Base-by-base conservation (phyloP, 2,329 filamentous ascomycete species). In the Penicillium crustosum region DNA sequence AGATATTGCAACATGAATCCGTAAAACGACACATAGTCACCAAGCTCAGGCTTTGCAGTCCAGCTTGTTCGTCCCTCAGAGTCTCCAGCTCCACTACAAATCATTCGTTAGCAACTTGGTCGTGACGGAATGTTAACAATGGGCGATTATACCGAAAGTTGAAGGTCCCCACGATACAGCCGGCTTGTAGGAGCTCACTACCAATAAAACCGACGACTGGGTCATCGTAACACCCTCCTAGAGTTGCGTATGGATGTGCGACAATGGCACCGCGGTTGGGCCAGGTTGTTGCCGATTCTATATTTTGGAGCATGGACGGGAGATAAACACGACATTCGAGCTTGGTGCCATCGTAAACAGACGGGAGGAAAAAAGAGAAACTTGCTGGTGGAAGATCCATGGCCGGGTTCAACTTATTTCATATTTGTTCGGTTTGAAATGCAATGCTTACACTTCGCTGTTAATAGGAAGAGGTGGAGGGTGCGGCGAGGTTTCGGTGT, bases 161-260 rank as follows among this genome's bases (percentile, higher is more conserved):
- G 75, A 97, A 97, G 0, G 91, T 96, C 8, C 83, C 88, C 2
- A 97, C 89, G 1, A 96, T 72, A 68, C 86, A 95, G 1, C 90
- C 90, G 52, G 81, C 77, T 5, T 82, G 78, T n/a, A 96, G 73
- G 45, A 96, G 79, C 57, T 88, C 82, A 2, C 79, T 78, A 0
- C 84, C 85, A 3, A 89, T 76, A 9, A 85, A 79, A n/a, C 84
- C 81, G 1, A 97, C 88, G 0, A 96, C 82, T 0, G 84, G 83
- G 70, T 97, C 93, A 71, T 97, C 90, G 70, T 87, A 94, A 73
- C 81, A 87, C 6, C 93, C 94, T 5, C 94, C 94, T 51, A 97
- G 79, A 0, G 91, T 88, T 35, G 91, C 91, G 71, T 97, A 97
- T 0, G 94, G 93, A 73, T 97, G 94, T 13, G 93, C 93, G 39